These are phyloP conservation scores for Aspergillus incahuasiensis DNA, from an alignment of 495 filamentous ascomycete species.

Conservation along the genomic window DNA sequence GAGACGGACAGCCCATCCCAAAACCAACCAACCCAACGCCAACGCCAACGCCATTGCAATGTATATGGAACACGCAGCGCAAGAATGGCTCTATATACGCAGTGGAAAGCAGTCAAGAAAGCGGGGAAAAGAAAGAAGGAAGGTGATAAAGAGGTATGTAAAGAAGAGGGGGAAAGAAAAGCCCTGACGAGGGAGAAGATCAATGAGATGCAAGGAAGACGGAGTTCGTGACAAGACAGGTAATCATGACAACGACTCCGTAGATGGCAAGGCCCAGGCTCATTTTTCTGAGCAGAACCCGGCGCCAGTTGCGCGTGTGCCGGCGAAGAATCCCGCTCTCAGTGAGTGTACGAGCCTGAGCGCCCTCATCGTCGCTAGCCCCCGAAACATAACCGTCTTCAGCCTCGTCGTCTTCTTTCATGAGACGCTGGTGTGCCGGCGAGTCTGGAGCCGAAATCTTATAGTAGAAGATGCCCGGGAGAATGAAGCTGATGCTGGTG, in stretches of 20 bases:
- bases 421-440: slow-evolving; percentile 71
- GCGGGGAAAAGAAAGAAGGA: slow-evolving; percentile 21
- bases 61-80: neutral
- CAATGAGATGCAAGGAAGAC: slow-evolving; percentile 52
- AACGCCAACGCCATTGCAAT: neutral
- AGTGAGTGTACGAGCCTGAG: slow-evolving; percentile 32
- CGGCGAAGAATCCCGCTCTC: slow-evolving; percentile 45
- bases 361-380: slow-evolving; percentile 38
- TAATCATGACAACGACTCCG: slow-evolving; percentile 80
- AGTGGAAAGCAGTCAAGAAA: slow-evolving; percentile 2
- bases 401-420: slow-evolving; percentile 83
- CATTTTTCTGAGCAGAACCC: slow-evolving; percentile 61
- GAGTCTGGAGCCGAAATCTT: slow-evolving; percentile 89
- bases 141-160: neutral
- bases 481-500: slow-evolving; percentile 92
- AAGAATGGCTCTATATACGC: neutral
- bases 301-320: slow-evolving; percentile 51
- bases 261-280: slow-evolving; percentile 77
- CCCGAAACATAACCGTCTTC: slow-evolving; percentile 36
- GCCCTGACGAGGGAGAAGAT: neutral
- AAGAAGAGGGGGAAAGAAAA: neutral
- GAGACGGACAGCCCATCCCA: neutral
- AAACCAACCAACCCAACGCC: neutral
- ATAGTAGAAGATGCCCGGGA: slow-evolving; percentile 96
- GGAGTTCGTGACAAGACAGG: slow-evolving; percentile 80